Percentiles rank a stretch among this genome's conserved stretches.
Conservation (phyloP, 2,329 filamentous ascomycete genomes). For the Alternaria novae-zelandiae region DNA sequence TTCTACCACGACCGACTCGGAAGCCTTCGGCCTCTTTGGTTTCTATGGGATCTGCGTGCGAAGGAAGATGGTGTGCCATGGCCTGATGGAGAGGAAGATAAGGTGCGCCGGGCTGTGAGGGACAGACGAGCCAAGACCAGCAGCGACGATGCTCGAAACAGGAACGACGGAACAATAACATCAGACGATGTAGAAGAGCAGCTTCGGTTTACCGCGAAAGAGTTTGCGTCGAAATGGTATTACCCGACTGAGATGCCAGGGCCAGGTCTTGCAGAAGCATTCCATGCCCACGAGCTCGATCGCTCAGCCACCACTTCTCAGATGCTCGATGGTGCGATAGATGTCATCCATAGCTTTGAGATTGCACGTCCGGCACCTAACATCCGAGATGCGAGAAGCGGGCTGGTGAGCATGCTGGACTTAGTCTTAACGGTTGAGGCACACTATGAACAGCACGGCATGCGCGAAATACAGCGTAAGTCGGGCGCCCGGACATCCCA, state of each 20-base stretch:
- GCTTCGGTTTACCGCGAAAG: neutral
- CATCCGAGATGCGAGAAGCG: neutral
- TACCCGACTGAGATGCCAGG: fast-evolving
- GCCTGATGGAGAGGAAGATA: neutral
- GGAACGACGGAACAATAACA: neutral
- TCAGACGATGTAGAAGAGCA: neutral
- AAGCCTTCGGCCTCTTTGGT: neutral
- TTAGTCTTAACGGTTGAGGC: neutral
- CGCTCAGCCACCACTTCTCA: neutral
- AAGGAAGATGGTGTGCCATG: neutral
- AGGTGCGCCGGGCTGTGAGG: neutral
- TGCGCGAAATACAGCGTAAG: neutral
- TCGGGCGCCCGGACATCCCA: neutral
- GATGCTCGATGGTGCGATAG: neutral
- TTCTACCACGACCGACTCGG: neutral
- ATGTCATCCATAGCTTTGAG: neutral
- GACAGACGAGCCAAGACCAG: neutral
- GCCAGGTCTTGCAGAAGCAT: neutral
- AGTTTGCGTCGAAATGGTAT: neutral
- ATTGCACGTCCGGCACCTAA: fast-evolving
- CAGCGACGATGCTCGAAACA: neutral
- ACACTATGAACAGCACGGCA: neutral
- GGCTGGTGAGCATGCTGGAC: neutral
- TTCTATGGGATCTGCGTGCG: neutral
- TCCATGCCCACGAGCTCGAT: neutral